Conservation (phyloP, 2,329 filamentous ascomycete species). For the Neofusicoccum umdonicola region DNA sequence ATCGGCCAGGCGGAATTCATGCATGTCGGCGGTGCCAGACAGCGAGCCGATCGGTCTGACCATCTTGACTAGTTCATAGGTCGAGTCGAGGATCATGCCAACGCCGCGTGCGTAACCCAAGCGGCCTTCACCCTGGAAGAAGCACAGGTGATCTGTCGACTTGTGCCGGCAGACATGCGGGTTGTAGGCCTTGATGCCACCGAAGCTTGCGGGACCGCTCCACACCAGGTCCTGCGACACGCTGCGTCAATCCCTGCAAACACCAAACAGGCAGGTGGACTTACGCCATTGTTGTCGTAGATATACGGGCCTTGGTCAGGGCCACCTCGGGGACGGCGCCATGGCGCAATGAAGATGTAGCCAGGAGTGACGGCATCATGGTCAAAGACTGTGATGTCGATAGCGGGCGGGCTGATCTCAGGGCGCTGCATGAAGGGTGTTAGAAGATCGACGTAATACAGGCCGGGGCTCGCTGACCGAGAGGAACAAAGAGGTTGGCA, state of each 20-base stretch:
- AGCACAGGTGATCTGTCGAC: conserved; percentile 49
- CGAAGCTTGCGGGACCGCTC: conserved; percentile 48
- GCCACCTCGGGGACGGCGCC: conserved; percentile 47
- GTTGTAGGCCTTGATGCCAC: conserved; percentile 47
- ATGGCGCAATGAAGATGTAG: conserved; percentile 53
- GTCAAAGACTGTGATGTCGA: neutral
- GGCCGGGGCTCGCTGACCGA: too few species aligned
- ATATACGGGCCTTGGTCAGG: conserved; percentile 48
- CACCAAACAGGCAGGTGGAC: conserved; percentile 9
- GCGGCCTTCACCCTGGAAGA: conserved; percentile 52
- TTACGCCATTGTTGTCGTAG: conserved; percentile 50
- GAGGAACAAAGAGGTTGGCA: too few species aligned
- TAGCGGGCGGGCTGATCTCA: conserved; percentile 2
- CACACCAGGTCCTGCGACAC: conserved; percentile 46
- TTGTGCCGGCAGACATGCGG: conserved; percentile 50
- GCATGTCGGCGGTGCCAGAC: conserved; percentile 49
- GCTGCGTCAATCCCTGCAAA: neutral
- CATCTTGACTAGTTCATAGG: conserved; percentile 49
- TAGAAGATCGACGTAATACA: too few species aligned
- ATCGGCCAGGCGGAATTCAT: conserved; percentile 50
- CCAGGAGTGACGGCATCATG: conserved; percentile 25
- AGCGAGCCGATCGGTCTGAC: conserved; percentile 35
- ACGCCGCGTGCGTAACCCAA: conserved; percentile 52
- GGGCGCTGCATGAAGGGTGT: too few species aligned
- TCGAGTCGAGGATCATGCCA: conserved; percentile 52